These are phyloP conservation scores for Beauveria pseudobassiana DNA, from an alignment of 2,329 filamentous ascomycete genomes.

Conservation along the genomic window DNA sequence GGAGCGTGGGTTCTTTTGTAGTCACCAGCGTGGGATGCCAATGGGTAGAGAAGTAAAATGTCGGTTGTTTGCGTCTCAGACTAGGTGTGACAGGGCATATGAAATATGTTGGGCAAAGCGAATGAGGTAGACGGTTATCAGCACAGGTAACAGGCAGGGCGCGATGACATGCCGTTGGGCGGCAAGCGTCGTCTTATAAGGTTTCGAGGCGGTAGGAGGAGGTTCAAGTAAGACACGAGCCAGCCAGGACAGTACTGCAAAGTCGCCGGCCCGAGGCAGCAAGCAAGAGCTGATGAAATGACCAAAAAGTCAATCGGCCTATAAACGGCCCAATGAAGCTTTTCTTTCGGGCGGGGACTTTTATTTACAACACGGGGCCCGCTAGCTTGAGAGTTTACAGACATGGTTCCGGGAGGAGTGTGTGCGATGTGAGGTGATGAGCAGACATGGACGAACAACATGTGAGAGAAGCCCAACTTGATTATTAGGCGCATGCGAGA, in stretches of 20 bases:
- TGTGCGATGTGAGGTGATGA: neutral
- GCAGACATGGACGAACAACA: neutral
- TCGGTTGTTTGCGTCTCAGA: neutral
- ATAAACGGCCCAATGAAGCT: neutral
- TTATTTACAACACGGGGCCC: neutral
- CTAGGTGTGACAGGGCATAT: neutral
- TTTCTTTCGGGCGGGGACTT: neutral
- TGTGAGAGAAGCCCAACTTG: neutral
- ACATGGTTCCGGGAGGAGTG: neutral
- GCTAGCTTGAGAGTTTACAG: neutral
- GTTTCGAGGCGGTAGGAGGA: neutral
- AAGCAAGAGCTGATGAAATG: neutral
- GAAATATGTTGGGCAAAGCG: neutral
- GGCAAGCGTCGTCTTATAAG: conserved; percentile 3
- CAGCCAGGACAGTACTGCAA: neutral
- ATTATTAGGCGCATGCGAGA: too few relatives aligned
- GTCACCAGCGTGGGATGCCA: neutral
- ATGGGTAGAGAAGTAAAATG: neutral
- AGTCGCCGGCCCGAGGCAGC: neutral
- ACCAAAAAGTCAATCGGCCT: neutral
- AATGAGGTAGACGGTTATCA: neutral
- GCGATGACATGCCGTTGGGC: neutral
- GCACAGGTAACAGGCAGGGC: neutral
- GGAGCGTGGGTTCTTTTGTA: neutral
- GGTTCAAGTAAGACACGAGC: neutral